phyloP scores from a whole-genome alignment of 1,284 basidiomycete species.

The Rugosomyces carneus region DNA sequence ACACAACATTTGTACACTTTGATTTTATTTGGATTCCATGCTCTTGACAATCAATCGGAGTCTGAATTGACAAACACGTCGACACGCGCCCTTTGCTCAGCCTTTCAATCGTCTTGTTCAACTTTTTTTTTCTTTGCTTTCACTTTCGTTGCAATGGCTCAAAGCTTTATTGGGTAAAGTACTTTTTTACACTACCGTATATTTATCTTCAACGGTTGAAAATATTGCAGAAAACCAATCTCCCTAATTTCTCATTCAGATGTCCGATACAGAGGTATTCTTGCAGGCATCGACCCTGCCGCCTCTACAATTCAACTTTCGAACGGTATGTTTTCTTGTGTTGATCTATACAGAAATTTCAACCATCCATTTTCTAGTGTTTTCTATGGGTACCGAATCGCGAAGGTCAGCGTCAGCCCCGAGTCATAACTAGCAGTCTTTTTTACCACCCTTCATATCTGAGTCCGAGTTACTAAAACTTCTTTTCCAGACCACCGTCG shows the following conservation, averaged over 20 bases:
- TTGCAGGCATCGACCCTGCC: slow-evolving; percentile 78
- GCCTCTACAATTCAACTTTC: slow-evolving; percentile 84
- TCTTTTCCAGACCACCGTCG: slow-evolving; percentile 47
- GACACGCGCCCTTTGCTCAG: slow-evolving; percentile 20
- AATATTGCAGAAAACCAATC: slow-evolving; percentile 78
- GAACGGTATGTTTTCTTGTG: slow-evolving; percentile 52
- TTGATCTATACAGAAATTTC: background rate
- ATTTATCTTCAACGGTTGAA: too few relatives aligned
- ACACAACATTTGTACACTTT: slow-evolving; percentile 18
- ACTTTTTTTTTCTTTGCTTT: slow-evolving; percentile 13
- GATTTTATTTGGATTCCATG: background rate
- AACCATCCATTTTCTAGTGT: slow-evolving; percentile 47
- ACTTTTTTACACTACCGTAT: too few relatives aligned
- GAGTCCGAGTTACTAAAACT: slow-evolving; percentile 22
- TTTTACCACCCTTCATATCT: too few relatives aligned
- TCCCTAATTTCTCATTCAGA: slow-evolving; percentile 87
- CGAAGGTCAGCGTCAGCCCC: slow-evolving; percentile 53
- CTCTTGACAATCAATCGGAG: slow-evolving; percentile 17
- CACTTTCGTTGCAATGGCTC: slow-evolving; percentile 45
- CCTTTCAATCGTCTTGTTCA: background rate
- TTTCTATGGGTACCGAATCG: slow-evolving; percentile 84
- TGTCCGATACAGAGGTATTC: slow-evolving; percentile 83
- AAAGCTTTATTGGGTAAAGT: slow-evolving; percentile 65
- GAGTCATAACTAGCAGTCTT: too few relatives aligned
- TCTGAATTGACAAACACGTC: slow-evolving; percentile 23